These are phyloP conservation scores for Citrus unshiu DNA, from an alignment of 345 rosid species.

Conservation along the genomic window DNA sequence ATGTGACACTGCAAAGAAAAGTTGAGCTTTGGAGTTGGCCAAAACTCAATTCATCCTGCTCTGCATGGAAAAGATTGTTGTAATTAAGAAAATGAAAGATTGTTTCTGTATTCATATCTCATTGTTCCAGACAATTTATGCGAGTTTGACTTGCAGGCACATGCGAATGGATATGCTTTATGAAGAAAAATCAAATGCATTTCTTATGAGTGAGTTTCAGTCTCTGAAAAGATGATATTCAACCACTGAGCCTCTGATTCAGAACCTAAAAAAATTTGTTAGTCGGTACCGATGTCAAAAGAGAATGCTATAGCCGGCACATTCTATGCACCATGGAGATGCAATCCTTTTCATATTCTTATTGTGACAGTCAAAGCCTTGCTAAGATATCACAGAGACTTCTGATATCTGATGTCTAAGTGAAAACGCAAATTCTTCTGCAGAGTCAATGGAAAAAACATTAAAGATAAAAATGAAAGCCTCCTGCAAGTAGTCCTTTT, in stretches of 20 bases:
- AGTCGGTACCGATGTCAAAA: background rate
- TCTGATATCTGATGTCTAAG: background rate
- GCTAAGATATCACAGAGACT: background rate
- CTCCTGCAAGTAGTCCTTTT: no score
- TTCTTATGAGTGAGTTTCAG: background rate
- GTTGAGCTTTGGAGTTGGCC: constrained; percentile 8
- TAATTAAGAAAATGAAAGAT: background rate
- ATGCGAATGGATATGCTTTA: background rate
- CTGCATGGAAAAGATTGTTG: background rate
- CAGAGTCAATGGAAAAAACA: background rate
- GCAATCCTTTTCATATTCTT: background rate
- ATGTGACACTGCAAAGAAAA: background rate
- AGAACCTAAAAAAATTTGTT: background rate
- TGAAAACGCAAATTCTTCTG: background rate
- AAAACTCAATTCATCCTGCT: background rate
- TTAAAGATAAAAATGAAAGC: no score
- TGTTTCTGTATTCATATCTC: background rate
- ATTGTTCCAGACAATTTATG: background rate
- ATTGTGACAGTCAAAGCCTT: background rate
- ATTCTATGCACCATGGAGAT: background rate
- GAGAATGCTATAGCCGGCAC: background rate
- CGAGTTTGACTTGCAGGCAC: background rate
- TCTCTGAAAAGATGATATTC: background rate
- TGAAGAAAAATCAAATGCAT: background rate
- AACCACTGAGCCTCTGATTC: background rate